phyloP scores from a whole-genome alignment of 306 rosid species.

The Spatholobus suberectus region DNA sequence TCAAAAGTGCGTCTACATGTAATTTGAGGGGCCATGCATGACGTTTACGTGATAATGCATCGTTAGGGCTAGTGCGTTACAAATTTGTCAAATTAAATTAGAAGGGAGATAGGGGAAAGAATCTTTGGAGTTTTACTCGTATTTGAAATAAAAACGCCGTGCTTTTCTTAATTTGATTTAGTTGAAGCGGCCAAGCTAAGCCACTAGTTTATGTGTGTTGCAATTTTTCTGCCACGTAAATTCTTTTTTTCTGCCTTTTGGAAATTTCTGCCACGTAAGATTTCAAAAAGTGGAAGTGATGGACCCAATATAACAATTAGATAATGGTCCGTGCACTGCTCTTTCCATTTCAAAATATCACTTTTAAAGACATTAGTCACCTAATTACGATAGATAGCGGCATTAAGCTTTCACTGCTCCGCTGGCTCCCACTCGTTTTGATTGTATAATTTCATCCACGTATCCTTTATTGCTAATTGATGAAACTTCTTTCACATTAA shows the following conservation, averaged over 20 bases:
- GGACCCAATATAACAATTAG: neutral
- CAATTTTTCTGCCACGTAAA: neutral
- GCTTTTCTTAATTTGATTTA: neutral
- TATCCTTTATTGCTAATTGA: neutral
- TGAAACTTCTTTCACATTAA: slow-evolving; percentile 22
- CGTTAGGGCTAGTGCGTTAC: neutral
- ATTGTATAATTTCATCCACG: slow-evolving; percentile 2
- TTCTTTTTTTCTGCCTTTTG: neutral
- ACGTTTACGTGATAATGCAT: slow-evolving; percentile 14
- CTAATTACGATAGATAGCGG: neutral
- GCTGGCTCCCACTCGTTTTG: slow-evolving; percentile 27
- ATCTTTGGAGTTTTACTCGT: slow-evolving; percentile 9
- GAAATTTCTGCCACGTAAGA: neutral
- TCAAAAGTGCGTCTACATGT: slow-evolving; percentile 2
- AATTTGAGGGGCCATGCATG: slow-evolving; percentile 36
- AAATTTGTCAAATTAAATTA: neutral
- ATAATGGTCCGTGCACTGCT: slow-evolving; percentile 1
- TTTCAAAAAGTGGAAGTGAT: slow-evolving; percentile 9
- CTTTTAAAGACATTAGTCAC: slow-evolving; percentile 28
- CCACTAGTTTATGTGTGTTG: slow-evolving; percentile 10
- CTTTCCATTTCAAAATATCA: neutral
- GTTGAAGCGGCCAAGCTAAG: neutral
- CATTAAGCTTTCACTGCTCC: neutral
- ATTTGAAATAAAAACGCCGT: neutral
- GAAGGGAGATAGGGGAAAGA: neutral